Conservation (phyloP, 2,329 filamentous ascomycete genomes). For the Ophiostoma piceae region DNA sequence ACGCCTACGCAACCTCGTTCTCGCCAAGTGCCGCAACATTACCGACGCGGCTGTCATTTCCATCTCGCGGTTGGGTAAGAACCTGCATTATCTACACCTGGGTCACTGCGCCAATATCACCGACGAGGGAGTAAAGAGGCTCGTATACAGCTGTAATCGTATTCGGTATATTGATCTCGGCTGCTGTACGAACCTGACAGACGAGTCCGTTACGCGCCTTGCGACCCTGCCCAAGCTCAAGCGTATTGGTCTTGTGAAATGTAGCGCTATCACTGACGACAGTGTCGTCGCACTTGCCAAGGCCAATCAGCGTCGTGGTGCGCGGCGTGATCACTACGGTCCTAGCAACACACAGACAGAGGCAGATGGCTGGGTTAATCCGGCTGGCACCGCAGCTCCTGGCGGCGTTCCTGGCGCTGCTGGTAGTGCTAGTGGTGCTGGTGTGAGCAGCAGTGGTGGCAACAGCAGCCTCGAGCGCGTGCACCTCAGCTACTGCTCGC, state of each 20-base stretch:
- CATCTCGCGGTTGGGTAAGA: slow-evolving; percentile 87
- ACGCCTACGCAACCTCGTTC: slow-evolving; percentile 81
- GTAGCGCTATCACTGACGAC: slow-evolving; percentile 78
- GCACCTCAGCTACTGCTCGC: slow-evolving; percentile 90
- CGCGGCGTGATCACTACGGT: slow-evolving; percentile 46
- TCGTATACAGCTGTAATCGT: slow-evolving; percentile 82
- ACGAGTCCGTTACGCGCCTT: slow-evolving; percentile 79
- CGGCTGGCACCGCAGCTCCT: not conserved
- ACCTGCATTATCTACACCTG: slow-evolving; percentile 91
- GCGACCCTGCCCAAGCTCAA: slow-evolving; percentile 88
- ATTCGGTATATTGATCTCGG: slow-evolving; percentile 97
- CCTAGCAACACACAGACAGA: slow-evolving; percentile 37
- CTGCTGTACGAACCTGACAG: slow-evolving; percentile 86
- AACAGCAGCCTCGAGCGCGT: slow-evolving; percentile 76
- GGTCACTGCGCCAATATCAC: slow-evolving; percentile 91
- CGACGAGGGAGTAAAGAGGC: slow-evolving; percentile 75
- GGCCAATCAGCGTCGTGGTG: slow-evolving; percentile 52
- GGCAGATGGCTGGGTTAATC: slow-evolving; percentile 37
- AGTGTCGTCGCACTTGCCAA: slow-evolving; percentile 81
- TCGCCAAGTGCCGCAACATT: slow-evolving; percentile 90
- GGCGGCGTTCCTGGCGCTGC: not conserved
- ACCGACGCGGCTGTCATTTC: slow-evolving; percentile 83
- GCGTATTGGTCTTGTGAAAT: slow-evolving; percentile 92
- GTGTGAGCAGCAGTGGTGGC: slow-evolving; percentile 37
- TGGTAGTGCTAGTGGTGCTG: slow-evolving; percentile 43